Percentiles rank a stretch among this genome's conserved stretches.
These are phyloP conservation scores for Entamoeba invadens DNA, from an alignment of 208 protist species.

Conservation along the genomic window DNA sequence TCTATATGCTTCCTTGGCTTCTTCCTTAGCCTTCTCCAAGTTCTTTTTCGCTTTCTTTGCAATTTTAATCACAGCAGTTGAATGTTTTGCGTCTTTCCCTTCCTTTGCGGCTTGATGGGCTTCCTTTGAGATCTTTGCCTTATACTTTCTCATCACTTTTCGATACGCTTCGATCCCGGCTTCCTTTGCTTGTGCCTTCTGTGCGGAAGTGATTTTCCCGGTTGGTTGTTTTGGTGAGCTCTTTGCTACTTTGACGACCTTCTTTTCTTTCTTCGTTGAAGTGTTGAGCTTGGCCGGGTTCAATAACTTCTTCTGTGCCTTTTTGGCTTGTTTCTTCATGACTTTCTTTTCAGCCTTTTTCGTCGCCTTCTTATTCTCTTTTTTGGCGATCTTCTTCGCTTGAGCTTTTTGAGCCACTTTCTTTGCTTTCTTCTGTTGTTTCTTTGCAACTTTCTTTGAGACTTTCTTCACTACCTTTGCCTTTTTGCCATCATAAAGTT, in stretches of 20 bases:
- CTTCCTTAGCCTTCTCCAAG: neutral
- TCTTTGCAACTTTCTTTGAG: neutral
- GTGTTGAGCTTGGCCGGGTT: no score
- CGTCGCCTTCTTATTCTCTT: neutral
- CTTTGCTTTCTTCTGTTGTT: neutral
- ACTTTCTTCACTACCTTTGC: neutral
- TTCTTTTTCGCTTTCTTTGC: neutral
- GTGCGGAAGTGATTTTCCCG: neutral
- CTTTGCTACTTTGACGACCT: no score
- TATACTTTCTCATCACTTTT: neutral
- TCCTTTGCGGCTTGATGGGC: neutral
- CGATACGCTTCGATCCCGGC: neutral
- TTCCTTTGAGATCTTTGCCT: neutral
- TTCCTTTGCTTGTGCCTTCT: neutral
- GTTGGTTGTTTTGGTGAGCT: no score
- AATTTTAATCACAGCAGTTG: neutral
- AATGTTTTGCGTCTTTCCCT: neutral
- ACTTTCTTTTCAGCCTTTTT: neutral
- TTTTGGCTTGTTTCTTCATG: neutral
- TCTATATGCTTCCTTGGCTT: neutral
- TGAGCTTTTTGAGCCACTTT: neutral
- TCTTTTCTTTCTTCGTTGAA: no score
- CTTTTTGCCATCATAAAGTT: neutral
- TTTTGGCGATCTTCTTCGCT: neutral
- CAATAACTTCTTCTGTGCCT: neutral